Evolutionary conservation across 768 basidiomycete genomes (phyloP).

Genomic region (Roridomyces roridus): DNA sequence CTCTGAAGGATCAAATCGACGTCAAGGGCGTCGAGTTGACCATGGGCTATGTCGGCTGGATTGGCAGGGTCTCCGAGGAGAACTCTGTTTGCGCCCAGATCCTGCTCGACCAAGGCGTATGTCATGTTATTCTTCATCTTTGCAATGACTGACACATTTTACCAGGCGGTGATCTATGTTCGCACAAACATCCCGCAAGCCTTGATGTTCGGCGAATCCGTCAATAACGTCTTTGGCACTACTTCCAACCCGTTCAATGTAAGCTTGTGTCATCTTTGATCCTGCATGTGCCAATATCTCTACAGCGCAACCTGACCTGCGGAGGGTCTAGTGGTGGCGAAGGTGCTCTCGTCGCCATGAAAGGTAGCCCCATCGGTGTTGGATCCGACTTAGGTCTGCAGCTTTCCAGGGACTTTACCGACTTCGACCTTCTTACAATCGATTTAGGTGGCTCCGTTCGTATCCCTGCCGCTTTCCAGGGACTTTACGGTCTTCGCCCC

Average conservation of each 20-base stretch:
- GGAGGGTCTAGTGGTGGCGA: constrained; percentile 92
- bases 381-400: constrained; percentile 80
- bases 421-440: constrained; percentile 68
- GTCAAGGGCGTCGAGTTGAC: constrained; percentile 73
- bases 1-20: constrained; percentile 74
- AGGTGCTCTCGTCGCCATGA: constrained; percentile 70
- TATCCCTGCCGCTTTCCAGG: constrained; percentile 71
- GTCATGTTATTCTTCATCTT: not conserved
- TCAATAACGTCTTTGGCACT: constrained; percentile 75
- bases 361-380: constrained; percentile 54
- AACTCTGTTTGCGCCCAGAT: constrained; percentile 70
- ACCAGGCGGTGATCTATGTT: constrained; percentile 73
- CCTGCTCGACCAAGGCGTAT: constrained; percentile 31
- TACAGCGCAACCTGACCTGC: constrained; percentile 70
- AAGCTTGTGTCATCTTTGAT: not conserved
- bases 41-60: constrained; percentile 67
- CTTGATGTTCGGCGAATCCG: constrained; percentile 76
- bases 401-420: constrained; percentile 72
- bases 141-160: constrained; percentile 36
- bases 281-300: constrained; percentile 57
- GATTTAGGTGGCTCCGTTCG: constrained; percentile 81
- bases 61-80: constrained; percentile 41
- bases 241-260: constrained; percentile 2
- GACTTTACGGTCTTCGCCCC: constrained; percentile 72
- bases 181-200: constrained; percentile 79